These are phyloP conservation scores for Candida jianshihensis DNA, from an alignment of 805 yeast genomes.

Conservation along the genomic window DNA sequence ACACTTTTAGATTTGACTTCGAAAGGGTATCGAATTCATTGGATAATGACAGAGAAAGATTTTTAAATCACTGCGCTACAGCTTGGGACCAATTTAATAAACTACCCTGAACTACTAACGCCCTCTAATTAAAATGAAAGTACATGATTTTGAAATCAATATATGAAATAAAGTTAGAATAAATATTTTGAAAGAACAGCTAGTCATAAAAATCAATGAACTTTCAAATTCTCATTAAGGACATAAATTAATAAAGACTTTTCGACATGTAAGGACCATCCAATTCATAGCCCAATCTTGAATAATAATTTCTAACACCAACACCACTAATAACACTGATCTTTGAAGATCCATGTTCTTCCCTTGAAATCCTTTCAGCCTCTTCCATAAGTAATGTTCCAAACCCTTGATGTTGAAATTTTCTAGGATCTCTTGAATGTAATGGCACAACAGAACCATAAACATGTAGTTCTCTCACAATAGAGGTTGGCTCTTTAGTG, in stretches of 20 bases:
- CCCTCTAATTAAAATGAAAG: too few species aligned
- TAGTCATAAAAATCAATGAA: too few species aligned
- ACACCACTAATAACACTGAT: conserved; percentile 95
- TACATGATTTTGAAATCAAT: background rate
- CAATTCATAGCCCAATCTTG: conserved; percentile 79
- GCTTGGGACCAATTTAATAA: conserved; percentile 27
- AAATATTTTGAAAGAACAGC: too few species aligned
- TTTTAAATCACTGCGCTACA: conserved; percentile 27
- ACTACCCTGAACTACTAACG: background rate
- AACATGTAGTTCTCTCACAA: conserved; percentile 95
- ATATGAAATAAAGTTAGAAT: background rate
- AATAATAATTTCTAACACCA: conserved; percentile 94
- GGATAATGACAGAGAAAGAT: conserved; percentile 20
- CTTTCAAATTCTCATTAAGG: too few species aligned
- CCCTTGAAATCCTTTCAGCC: conserved; percentile 91
- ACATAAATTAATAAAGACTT: conserved; percentile 19
- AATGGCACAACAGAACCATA: conserved; percentile 96
- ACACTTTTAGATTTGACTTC: conserved; percentile 19
- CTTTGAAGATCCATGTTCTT: conserved; percentile 89
- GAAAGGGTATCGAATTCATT: conserved; percentile 8
- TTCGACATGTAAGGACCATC: conserved; percentile 99
- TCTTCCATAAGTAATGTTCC: conserved; percentile 98
- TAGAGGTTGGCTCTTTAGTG: conserved; percentile 74
- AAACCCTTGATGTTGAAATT: conserved; percentile 98
- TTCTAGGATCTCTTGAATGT: conserved; percentile 93